Percentiles rank a stretch among this genome's conserved stretches.
Conservation (phyloP, 352 stramenopile species). For the Pythium monospermum region DNA sequence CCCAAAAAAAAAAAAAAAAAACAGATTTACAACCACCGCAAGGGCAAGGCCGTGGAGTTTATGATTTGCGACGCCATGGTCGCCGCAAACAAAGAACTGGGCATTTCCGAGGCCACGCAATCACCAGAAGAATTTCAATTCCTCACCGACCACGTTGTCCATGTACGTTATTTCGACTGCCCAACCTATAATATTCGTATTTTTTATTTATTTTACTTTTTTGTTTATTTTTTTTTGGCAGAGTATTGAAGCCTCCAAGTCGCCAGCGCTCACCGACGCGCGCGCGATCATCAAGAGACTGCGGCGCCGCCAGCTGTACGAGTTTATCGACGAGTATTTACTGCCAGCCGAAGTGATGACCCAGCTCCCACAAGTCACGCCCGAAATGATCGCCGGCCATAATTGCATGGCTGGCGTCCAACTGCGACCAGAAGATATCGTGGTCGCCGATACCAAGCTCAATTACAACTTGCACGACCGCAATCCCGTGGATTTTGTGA, state of each 20-base stretch:
- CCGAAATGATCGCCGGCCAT: slow-evolving; percentile 54
- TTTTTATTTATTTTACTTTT: not conserved
- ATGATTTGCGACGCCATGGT: slow-evolving; percentile 90
- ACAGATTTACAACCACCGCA: slow-evolving; percentile 89
- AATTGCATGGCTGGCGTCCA: slow-evolving; percentile 34
- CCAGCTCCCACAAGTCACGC: slow-evolving; percentile 44
- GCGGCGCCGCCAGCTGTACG: slow-evolving; percentile 71
- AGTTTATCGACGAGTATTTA: slow-evolving; percentile 82
- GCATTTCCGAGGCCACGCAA: slow-evolving; percentile 60
- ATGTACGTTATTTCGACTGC: slow-evolving; percentile 29
- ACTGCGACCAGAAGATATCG: slow-evolving; percentile 69
- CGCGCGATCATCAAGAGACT: slow-evolving; percentile 68
- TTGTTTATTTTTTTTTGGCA: slow-evolving; percentile 8
- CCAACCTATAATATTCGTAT: not conserved
- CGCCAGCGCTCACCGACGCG: slow-evolving; percentile 35
- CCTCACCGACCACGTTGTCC: slow-evolving; percentile 68
- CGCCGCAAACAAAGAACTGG: slow-evolving; percentile 56
- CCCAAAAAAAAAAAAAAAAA: no score
- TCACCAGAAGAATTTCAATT: slow-evolving; percentile 68
- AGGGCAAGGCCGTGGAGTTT: slow-evolving; percentile 84
- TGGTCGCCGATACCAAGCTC: slow-evolving; percentile 68
- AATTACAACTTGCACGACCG: slow-evolving; percentile 84
- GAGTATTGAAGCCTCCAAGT: slow-evolving; percentile 77
- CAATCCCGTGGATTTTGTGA: slow-evolving; percentile 80
- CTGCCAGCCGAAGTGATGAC: slow-evolving; percentile 49